Base-by-base conservation (phyloP, 2,329 filamentous ascomycete genomes). In the Dactylellina leptospora region DNA sequence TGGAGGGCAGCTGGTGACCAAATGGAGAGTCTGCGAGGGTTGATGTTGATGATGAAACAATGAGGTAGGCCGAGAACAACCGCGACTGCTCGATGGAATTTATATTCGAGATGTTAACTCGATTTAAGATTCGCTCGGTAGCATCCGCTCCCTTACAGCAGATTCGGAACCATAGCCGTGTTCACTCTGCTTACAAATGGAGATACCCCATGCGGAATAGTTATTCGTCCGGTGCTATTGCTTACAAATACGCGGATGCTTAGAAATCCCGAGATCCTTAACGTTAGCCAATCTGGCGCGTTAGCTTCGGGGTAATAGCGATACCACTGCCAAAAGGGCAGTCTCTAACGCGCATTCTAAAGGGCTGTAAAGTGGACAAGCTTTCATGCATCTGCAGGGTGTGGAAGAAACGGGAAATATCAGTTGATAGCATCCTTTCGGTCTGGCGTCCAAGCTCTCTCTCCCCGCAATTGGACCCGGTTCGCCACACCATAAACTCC, bases 141-240 rank as follows among this genome's bases (percentile, higher is more conserved):
- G n/a, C n/a, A n/a, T n/a, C n/a, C n/a, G n/a, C n/a, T n/a, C n/a
- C n/a, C n/a, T n/a, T n/a, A n/a, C n/a, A n/a, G n/a, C n/a, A n/a
- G n/a, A n/a, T n/a, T 53, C 45, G 58, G 58, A 45, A 62, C 28
- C n/a, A 8, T 16, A 25, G 13, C n/a, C n/a, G n/a, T n/a, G n/a
- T n/a, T n/a, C n/a, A 18, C 16, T 9, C 18, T 55, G 59, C 50
- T 63, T 45, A 63, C 59, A 45, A 63, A 63, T 63, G 10, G n/a
- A 9, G 0, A 11, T 22, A 4, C 10, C 28, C 18, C 27, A 18
- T 54, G 20, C 36, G 50, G 50, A 22, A 48, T 54, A 54, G 40
- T 11, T 63, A 38, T 64, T 55, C 18, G 28, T 20, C 60, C 60
- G 60, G 48, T 36, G 30, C 30, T 11, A 9, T 18, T 16, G 60